Evolutionary conservation across 139 green algal genomes (phyloP), one percentile per base, ranked within the genome.

Genomic region (Chlamydomonas schloesseri): DNA sequence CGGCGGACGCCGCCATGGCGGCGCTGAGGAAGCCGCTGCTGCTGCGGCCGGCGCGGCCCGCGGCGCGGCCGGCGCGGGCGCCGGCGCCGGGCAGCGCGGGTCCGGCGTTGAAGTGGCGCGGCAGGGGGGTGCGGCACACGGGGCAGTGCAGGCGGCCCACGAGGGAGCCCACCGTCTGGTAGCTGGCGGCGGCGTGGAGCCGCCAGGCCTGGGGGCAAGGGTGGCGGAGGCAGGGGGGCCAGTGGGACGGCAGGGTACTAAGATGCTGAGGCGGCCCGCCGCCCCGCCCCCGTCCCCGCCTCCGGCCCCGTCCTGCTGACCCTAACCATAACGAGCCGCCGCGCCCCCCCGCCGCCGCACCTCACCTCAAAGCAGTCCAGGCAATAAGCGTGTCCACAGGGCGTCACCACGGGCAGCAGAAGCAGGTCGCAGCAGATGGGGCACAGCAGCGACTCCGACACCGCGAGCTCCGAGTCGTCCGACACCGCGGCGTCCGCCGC

Each of bases 391-490:
- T 83, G 77, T 10, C 77, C 77, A 62, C 77, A 83, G 37, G 77
- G 77, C 6, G 77, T 83, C 77, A 83, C 77, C n/a, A 83, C 77
- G 0, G 77, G 77, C 5, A 10, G 37, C 21, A 83, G 62, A 13
- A 83, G 64, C 26, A 73, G 26, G 28, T 83, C 77, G 58, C 62
- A 73, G 77, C 77, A 83, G 77, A 83, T 83, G 58, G 77, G 77
- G 58, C 77, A 83, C 10, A 0, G 37, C 34, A 82, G 75, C 10
- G 20, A 42, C 5, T 33, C 15, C 34, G 14, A 24, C 34, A 58
- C 75, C 15, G 17, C 50, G n/a, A n/a, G n/a, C n/a, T n/a, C n/a
- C n/a, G n/a, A n/a, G 31, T 36, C 75, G 26, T 34, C 75, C 20
- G 55, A 31, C 55, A 0, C 28, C 15, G 64, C 73, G 18, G 57